Conservation (phyloP, 179 eudicot genomes). For the Spergularia azorica region DNA sequence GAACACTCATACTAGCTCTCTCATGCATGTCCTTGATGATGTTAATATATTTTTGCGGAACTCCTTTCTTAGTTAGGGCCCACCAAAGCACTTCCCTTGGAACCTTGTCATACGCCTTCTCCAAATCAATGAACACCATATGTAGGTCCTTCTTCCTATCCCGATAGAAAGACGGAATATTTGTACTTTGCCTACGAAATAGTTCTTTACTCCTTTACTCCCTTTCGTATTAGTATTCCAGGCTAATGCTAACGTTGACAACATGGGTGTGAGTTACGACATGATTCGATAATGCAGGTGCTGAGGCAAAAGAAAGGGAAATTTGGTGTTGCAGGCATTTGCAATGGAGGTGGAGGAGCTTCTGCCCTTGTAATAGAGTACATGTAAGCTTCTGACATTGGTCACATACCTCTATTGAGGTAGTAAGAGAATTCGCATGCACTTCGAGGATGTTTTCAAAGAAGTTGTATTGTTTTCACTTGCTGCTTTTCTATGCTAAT, state of each 20-base stretch:
- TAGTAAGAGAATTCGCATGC: background rate
- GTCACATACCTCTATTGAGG: background rate
- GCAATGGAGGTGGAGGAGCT: slow-evolving; percentile 99
- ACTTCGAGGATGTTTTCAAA: background rate
- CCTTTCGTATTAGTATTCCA: background rate
- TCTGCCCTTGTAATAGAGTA: slow-evolving; percentile 88
- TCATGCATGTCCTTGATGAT: too few relatives aligned
- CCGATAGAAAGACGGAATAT: too few relatives aligned
- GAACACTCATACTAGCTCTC: too few relatives aligned
- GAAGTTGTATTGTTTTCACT: background rate
- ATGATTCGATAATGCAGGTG: slow-evolving; percentile 47
- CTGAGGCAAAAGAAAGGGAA: slow-evolving; percentile 74
- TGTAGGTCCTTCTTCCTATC: too few relatives aligned
- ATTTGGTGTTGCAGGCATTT: slow-evolving; percentile 86
- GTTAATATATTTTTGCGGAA: too few relatives aligned
- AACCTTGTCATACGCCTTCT: too few relatives aligned
- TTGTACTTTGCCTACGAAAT: background rate
- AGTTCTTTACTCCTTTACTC: background rate
- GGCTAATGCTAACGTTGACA: background rate
- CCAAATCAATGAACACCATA: too few relatives aligned
- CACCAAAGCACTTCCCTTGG: too few relatives aligned
- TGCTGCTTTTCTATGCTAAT: background rate
- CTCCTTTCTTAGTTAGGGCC: too few relatives aligned
- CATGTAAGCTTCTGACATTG: slow-evolving; percentile 40
- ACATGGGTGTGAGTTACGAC: background rate